phyloP scores from a whole-genome alignment of 805 yeast genomes.

The Teunomyces gatunensis region DNA sequence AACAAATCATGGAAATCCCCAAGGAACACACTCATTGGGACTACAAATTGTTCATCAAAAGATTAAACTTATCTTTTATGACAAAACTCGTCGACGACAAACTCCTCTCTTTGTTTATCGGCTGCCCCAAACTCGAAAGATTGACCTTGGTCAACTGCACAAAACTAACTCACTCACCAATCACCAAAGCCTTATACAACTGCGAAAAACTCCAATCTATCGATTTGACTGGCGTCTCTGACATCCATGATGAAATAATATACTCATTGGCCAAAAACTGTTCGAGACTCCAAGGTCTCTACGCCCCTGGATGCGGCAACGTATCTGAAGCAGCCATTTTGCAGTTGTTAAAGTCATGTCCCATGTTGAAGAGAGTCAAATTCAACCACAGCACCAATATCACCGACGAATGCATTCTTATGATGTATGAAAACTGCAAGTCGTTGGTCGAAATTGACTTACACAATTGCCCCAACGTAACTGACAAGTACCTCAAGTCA shows the following conservation, averaged over 20 bases:
- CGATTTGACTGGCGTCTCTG: conserved; percentile 78
- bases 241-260: conserved; percentile 64
- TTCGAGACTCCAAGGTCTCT: conserved; percentile 79
- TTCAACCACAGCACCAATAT: conserved; percentile 69
- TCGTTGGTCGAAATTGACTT: conserved; percentile 86
- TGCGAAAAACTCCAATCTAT: conserved; percentile 78
- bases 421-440: conserved; percentile 69
- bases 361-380: conserved; percentile 76
- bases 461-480: conserved; percentile 73
- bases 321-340: conserved; percentile 66
- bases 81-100: conserved; percentile 65
- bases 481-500: conserved; percentile 57
- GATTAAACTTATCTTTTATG: conserved; percentile 77
- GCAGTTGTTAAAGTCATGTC: conserved; percentile 59
- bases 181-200: conserved; percentile 57
- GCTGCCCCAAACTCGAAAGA: conserved; percentile 78
- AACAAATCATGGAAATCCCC: conserved; percentile 52
- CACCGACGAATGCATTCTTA: conserved; percentile 58
- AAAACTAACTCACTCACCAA: conserved; percentile 56
- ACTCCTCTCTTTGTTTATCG: conserved; percentile 56
- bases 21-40: conserved; percentile 56
- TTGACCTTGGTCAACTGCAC: conserved; percentile 81
- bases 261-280: conserved; percentile 67
- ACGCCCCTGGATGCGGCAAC: conserved; percentile 79
- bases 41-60: conserved; percentile 65